These are phyloP conservation scores for Mucor sp. DNA, from an alignment of 371 early-diverging fungal genomes.

Conservation along the genomic window DNA sequence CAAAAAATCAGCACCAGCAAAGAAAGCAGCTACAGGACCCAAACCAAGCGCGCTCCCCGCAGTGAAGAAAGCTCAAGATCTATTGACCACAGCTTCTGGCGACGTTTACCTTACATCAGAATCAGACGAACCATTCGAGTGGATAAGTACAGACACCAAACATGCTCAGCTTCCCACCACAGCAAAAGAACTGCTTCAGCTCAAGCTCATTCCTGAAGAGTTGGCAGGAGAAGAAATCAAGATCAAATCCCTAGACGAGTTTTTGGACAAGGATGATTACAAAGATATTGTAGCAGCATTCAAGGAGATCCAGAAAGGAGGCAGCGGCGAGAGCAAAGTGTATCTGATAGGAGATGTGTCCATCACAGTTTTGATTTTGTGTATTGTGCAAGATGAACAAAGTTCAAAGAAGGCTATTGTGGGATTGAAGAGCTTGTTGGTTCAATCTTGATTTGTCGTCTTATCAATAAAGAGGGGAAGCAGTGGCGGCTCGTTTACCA, in stretches of 20 bases:
- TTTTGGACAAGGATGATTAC: conserved; percentile 6
- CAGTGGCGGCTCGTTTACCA: background rate
- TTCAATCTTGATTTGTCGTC: conserved; percentile 10
- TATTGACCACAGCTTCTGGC: conserved; percentile 2
- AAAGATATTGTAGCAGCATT: conserved; percentile 11
- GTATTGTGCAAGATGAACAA: conserved; percentile 14
- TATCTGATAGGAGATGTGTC: conserved; percentile 18
- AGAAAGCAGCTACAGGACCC: background rate
- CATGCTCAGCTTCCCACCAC: conserved; percentile 3
- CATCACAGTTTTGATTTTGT: conserved; percentile 15
- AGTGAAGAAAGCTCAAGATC: conserved; percentile 6
- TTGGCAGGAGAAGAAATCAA: background rate
- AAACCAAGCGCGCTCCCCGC: conserved; percentile 5
- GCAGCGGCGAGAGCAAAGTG: conserved; percentile 2
- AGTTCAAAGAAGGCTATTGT: conserved; percentile 12
- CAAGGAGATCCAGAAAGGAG: background rate
- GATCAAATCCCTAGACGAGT: conserved; percentile 8
- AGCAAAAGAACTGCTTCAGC: conserved; percentile 7
- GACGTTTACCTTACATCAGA: conserved; percentile 20
- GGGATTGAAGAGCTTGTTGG: conserved; percentile 23
- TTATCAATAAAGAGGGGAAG: background rate
- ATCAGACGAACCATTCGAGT: conserved; percentile 26
- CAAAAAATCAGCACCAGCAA: background rate
- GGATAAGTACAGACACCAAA: conserved; percentile 11
- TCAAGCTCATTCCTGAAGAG: conserved; percentile 10